Percentiles rank a stretch among this genome's conserved stretches.
Conservation (phyloP, 73 alveolate species). For the Blepharisma stoltei region DNA sequence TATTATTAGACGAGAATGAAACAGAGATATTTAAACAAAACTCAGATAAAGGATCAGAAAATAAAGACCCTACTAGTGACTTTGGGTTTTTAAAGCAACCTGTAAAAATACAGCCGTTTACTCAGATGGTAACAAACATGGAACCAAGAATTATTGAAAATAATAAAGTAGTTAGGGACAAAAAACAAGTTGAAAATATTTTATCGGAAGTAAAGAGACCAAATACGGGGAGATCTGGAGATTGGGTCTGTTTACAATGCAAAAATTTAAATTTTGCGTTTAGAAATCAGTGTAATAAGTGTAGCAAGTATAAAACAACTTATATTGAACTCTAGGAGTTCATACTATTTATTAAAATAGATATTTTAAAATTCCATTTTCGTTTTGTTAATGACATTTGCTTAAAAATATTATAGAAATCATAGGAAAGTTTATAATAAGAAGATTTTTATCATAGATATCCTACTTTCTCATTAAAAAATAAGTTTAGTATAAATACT, state of each 20-base stretch:
- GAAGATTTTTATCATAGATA: too few species aligned
- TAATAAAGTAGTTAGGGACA: background rate
- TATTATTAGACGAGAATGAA: background rate
- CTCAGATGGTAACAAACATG: background rate
- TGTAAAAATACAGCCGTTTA: background rate
- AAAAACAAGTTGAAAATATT: background rate
- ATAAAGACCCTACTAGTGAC: background rate
- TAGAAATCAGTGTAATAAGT: background rate
- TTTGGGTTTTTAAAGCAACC: constrained; percentile 1
- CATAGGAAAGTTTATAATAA: too few species aligned
- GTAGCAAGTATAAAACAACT: background rate
- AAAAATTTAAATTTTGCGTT: constrained; percentile 20
- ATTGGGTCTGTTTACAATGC: constrained; percentile 30
- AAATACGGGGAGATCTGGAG: background rate
- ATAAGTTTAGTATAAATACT: too few species aligned
- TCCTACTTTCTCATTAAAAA: too few species aligned
- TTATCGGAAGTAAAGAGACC: background rate
- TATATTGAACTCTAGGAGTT: background rate
- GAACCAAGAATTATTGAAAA: background rate
- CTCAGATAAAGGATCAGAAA: background rate
- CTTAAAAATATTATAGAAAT: too few species aligned
- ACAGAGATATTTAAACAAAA: background rate
- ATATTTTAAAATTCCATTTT: too few species aligned
- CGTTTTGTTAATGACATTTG: too few species aligned
- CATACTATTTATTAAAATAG: too few species aligned